These are phyloP conservation scores for Shiraia sp. DNA, from an alignment of 2,329 filamentous ascomycete species.

Conservation along the genomic window DNA sequence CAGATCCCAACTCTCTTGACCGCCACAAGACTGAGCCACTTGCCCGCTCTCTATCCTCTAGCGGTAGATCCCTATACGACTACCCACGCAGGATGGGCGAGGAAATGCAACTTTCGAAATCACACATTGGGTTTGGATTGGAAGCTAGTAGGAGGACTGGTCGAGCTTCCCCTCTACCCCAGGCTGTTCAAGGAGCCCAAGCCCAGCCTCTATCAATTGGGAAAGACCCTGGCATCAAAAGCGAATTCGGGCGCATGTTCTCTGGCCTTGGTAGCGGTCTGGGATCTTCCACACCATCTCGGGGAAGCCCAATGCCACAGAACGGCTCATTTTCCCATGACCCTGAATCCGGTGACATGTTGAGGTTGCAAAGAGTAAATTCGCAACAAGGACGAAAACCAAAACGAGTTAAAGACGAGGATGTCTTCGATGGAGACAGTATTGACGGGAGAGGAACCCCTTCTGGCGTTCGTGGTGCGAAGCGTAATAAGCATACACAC, in stretches of 20 bases:
- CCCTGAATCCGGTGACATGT: conserved; percentile 34
- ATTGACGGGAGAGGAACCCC: conserved; percentile 66
- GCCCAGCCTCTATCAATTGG: conserved; percentile 76
- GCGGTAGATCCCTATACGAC: conserved; percentile 42
- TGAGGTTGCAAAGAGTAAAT: conserved; percentile 38
- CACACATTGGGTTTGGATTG: conserved; percentile 70
- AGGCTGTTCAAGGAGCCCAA: conserved; percentile 91
- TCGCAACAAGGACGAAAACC: conserved; percentile 43
- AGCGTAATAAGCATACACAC: conserved; percentile 57
- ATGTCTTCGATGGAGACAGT: conserved; percentile 68
- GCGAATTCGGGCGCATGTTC: conserved; percentile 92
- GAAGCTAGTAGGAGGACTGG: conserved; percentile 82
- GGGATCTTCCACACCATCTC: conserved; percentile 60
- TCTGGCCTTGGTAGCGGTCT: conserved; percentile 82
- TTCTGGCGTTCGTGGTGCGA: conserved; percentile 66
- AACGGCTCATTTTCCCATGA: conserved; percentile 31
- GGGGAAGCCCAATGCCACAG: conserved; percentile 53
- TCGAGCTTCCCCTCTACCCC: conserved; percentile 83
- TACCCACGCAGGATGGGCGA: conserved; percentile 51
- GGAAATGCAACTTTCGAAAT: conserved; percentile 64
- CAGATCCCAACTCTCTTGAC: conserved; percentile 41
- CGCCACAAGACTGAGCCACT: conserved; percentile 40
- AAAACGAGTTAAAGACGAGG: conserved; percentile 77
- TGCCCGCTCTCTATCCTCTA: conserved; percentile 40
- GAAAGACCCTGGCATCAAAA: conserved; percentile 88